These are phyloP conservation scores for Sugiyamaella novakii DNA, from an alignment of 1,139 yeast species.

Conservation along the genomic window DNA sequence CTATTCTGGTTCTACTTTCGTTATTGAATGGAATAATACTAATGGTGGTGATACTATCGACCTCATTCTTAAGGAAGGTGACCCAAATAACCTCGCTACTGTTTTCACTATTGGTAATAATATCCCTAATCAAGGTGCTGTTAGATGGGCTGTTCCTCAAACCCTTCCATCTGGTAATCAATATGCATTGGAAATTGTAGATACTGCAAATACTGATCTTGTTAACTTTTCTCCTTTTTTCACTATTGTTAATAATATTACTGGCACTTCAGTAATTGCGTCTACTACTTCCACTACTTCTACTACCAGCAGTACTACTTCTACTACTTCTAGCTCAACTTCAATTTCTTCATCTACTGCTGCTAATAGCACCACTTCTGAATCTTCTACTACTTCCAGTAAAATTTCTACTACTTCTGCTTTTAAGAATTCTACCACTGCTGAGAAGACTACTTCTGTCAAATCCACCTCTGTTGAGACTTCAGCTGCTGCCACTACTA, in stretches of 20 bases:
- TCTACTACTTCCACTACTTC: constrained; percentile 24
- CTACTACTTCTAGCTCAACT: constrained; percentile 24
- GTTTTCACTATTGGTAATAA: constrained; percentile 42
- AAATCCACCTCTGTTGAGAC: constrained; percentile 6
- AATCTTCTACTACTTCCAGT: constrained; percentile 21
- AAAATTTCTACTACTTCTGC: constrained; percentile 18
- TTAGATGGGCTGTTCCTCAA: constrained; percentile 43
- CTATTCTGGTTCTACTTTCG: constrained; percentile 40
- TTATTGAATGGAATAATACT: constrained; percentile 42
- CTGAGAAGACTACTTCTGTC: constrained; percentile 6
- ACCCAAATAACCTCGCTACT: constrained; percentile 37
- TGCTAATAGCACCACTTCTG: too few species aligned
- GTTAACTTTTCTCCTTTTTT: constrained; percentile 44
- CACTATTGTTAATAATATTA: constrained; percentile 34
- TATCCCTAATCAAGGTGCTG: constrained; percentile 44
- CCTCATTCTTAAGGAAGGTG: constrained; percentile 41
- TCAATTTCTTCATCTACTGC: constrained; percentile 20
- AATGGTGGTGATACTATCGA: constrained; percentile 40
- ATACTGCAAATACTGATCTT: constrained; percentile 35
- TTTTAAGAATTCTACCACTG: constrained; percentile 15
- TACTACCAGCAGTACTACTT: constrained; percentile 20
- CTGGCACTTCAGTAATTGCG: constrained; percentile 26
- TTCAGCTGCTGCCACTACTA: constrained; percentile 15
- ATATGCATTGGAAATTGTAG: constrained; percentile 42
- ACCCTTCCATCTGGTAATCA: constrained; percentile 37